Base-by-base conservation (phyloP, 257 asterid genomes). In the Orobanche coerulescens region DNA sequence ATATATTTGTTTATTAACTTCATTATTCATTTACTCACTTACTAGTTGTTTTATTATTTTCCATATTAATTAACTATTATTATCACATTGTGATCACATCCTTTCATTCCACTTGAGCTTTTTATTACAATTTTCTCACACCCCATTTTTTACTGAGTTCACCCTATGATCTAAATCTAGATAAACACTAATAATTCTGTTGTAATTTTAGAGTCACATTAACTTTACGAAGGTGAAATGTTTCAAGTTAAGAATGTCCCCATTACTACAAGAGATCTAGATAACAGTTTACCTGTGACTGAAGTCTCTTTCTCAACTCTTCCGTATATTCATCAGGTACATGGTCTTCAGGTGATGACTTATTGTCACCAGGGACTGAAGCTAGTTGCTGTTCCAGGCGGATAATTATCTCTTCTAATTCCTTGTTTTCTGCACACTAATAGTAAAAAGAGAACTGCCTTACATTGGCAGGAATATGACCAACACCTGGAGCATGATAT, bases 341-440 rank as follows among this genome's bases (percentile, higher is more conserved):
- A 64, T 70, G 25, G 48, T 78, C 81, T 62, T 74, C 85, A 44
- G 85, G 76, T 39, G 73, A 54, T 51, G 73, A 62, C 58, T 55
- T 54, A 58, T 74, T 82, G 64, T 68, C 87, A 64, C 76, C 61
- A 20, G 80, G 39, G 49, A 72, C 74, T 53, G 78, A 71, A 52
- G 82, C 85, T 47, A 88, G 77, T 76, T 86, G 87, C 69, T 79
- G 85, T 78, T 92, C 95, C 75, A 92, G 73, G 51, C 13, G 67
- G 78, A 58, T 44, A 67, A 81, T 69, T 70, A 60, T 84, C 64
- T 86, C 95, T 61, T 69, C 78, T 63, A 88, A 71, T 64, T 86
- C 98, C 76, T 74, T 78, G 79, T 75, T 88, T 74, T 88, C 96
- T 30, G 78, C 79, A 69, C 81, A 82, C 96, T 92, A 78, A 43